Conservation (phyloP, 352 stramenopile genomes). For the Phytophthora meadii region DNA sequence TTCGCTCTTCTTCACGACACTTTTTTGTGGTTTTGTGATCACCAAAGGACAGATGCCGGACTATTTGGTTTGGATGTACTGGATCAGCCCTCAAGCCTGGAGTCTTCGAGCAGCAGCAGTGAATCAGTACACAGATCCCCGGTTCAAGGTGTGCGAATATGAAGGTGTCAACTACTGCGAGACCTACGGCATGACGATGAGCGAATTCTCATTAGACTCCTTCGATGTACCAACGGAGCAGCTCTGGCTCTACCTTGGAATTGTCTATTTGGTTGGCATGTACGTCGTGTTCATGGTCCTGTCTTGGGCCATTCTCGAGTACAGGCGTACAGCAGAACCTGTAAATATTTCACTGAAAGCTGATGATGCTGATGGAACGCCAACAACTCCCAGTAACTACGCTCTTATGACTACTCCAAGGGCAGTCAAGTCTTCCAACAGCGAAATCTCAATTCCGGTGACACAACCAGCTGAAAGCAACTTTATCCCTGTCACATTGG, state of each 20-base stretch:
- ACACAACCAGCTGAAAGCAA: slow-evolving; percentile 52
- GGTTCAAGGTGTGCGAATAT: slow-evolving; percentile 33
- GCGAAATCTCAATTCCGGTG: slow-evolving; percentile 31
- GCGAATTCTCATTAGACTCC: slow-evolving; percentile 34
- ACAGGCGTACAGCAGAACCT: slow-evolving; percentile 24
- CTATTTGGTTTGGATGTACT: slow-evolving; percentile 54
- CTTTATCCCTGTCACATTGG: slow-evolving; percentile 40
- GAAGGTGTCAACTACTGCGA: slow-evolving; percentile 41
- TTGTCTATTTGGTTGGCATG: slow-evolving; percentile 34
- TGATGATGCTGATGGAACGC: background rate
- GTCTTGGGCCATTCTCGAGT: slow-evolving; percentile 37
- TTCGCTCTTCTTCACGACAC: slow-evolving; percentile 26
- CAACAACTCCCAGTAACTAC: slow-evolving; percentile 3
- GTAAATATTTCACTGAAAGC: slow-evolving; percentile 8
- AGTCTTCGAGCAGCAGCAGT: slow-evolving; percentile 31
- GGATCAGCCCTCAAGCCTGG: slow-evolving; percentile 53
- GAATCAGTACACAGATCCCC: slow-evolving; percentile 36
- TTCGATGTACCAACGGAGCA: slow-evolving; percentile 30
- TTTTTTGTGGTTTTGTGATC: slow-evolving; percentile 50
- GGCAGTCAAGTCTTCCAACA: background rate
- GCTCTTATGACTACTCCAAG: slow-evolving; percentile 10
- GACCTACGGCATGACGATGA: slow-evolving; percentile 30
- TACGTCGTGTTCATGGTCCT: slow-evolving; percentile 48
- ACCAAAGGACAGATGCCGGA: slow-evolving; percentile 35
- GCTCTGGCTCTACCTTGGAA: slow-evolving; percentile 30